Base-by-base conservation (phyloP, 192 early-diverging fungal species). In the Backusella tarrabulga region DNA sequence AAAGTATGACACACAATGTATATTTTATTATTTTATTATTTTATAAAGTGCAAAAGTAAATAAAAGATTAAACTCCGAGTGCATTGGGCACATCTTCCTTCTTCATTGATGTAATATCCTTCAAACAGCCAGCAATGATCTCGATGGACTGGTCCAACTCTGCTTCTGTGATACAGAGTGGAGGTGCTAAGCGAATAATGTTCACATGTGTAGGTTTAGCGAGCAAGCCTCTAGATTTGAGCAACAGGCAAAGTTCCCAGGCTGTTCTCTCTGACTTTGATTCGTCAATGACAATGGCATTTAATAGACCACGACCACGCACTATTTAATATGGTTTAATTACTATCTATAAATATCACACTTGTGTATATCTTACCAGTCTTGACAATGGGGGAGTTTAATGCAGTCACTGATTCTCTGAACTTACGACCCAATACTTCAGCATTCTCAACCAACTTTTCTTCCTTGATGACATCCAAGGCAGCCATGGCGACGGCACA, bases 171-270 rank as follows among this genome's bases (percentile, higher is more conserved):
- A 99, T 99, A 84, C 90, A 93, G 71, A 99, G 91, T 74, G 96
- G 95, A 63, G 97, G 97, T 2, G 97, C 96, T 17, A 99, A 88
- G 23, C 98, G 95, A 77, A 99, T 99, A 81, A 99, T 98, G 88
- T 97, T 97, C 74, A 93, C 89, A 86, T 99, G 98, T 26, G 98
- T 99, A 26, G 98, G 98, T 86, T 99, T 99, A 50, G 98, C 98
- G 66, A 99, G 89, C 46, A 99, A 84, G 41, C 97, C 97, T 79
- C 94, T 92, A 76, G 92, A 90, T 84, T 97, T 97, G 72, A 99
- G 87, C 75, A 97, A 85, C 73, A 99, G 84, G 78, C 98, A 99
- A 63, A 99, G 84, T 81, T 98, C 93, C 97, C 96, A 98, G n/a
- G 97, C 98, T n/a, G 92, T 91, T 83, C 96, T 96, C 42, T 87